Evolutionary conservation across 2,329 filamentous ascomycete genomes (phyloP), one percentile per base, ranked within the genome.

Genomic region (Fusarium praegraminearum): DNA sequence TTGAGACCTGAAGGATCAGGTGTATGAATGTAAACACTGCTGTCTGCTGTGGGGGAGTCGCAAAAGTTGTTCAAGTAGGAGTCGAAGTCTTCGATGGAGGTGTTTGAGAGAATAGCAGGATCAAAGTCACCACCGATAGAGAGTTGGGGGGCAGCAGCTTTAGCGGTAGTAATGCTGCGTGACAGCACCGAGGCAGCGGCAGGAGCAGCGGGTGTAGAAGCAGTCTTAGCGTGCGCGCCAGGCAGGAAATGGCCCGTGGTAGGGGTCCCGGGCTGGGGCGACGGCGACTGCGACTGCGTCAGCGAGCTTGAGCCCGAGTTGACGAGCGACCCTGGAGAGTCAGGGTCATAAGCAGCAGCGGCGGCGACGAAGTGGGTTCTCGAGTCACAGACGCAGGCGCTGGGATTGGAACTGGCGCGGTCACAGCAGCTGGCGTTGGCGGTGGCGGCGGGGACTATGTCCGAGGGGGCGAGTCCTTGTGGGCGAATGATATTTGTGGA

Each of bases 231-330:
- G 71, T 73, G 65, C 72, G 71, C 68, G 55, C 72, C 67, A 68
- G 71, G 52, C 64, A 70, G 68, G 69, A 74, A 73, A 58, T 73
- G 69, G 71, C 60, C 72, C 57, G 71, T 67, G 71, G 65, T 70
- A 76, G 69, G 75, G 71, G 78, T 79, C 66, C 72, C 72, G 56
- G 78, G 77, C 69, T 79, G 78, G 70, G 78, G 78, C 72, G 78
- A 79, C 62, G 78, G 76, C 63, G 77, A 78, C 70, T 76, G 77
- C 69, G 78, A 77, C 70, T 76, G 78, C 70, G 78, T 79, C 72
- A 77, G 74, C 67, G 78, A 77, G 62, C 69, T 73, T 63, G 78
- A 79, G 62, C 69, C 72, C 64, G 77, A 79, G 70, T 74, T 76
- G 69, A 78, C 74, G 57, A 68, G 67, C 52, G 77, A 78, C 63